Percentiles rank a stretch among this genome's conserved stretches.
These are phyloP conservation scores for Ascoidea rubescens DNA, from an alignment of 805 yeast species.

Conservation along the genomic window DNA sequence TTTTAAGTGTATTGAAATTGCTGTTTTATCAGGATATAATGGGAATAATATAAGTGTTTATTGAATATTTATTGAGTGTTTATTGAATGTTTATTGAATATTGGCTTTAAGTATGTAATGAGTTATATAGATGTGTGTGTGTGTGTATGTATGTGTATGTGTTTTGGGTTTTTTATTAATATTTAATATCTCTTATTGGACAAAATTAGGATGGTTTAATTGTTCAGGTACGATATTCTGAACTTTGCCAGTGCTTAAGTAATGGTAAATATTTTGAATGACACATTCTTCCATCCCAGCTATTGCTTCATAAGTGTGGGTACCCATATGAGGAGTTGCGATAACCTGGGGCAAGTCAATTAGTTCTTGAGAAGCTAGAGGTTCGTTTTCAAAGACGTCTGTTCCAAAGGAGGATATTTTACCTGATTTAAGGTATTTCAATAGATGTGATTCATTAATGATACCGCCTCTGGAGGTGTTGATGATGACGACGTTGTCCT, in stretches of 20 bases:
- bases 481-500: slow-evolving; percentile 37
- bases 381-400: slow-evolving; percentile 51
- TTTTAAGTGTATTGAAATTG: too few relatives aligned
- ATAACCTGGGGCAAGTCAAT: slow-evolving; percentile 29
- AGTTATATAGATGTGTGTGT: too few relatives aligned
- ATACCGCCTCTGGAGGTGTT: slow-evolving; percentile 53
- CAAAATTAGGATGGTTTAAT: slow-evolving; percentile 4
- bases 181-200: too few relatives aligned
- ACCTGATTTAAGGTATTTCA: slow-evolving; percentile 31
- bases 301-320: slow-evolving; percentile 24
- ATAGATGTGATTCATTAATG: slow-evolving; percentile 37
- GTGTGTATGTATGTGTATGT: too few relatives aligned
- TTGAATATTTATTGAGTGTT: too few relatives aligned
- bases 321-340: slow-evolving; percentile 44
- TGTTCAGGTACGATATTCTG: slow-evolving; percentile 42
- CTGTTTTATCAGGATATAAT: too few relatives aligned
- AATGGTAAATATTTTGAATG: slow-evolving; percentile 24
- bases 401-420: slow-evolving; percentile 38
- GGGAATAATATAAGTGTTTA: too few relatives aligned
- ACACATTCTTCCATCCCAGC: slow-evolving; percentile 27
- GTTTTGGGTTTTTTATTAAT: too few relatives aligned
- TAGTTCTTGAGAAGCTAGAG: slow-evolving; percentile 34
- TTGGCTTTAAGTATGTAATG: too few relatives aligned
- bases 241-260: slow-evolving; percentile 31
- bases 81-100: too few relatives aligned